Evolutionary conservation across 2,329 filamentous ascomycete genomes (phyloP).

Genomic region (Rutstroemia sp.): DNA sequence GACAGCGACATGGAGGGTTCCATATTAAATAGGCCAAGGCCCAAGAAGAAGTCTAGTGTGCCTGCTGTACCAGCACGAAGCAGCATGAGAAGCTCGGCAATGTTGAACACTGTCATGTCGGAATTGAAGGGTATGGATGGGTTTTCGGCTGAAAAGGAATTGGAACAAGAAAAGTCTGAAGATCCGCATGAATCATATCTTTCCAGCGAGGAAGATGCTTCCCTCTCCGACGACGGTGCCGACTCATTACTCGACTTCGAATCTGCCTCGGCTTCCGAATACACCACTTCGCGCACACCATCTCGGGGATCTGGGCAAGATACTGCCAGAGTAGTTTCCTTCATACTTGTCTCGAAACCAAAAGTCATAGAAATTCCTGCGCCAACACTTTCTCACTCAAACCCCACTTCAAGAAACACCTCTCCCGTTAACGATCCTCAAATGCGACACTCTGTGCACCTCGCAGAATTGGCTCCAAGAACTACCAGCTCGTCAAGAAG

Average conservation of each 20-base stretch:
- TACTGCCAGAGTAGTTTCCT: conserved; percentile 51
- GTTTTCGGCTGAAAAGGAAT: conserved; percentile 12
- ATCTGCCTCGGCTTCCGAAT: conserved; percentile 27
- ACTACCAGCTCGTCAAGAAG: conserved; percentile 1
- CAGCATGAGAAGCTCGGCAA: conserved; percentile 21
- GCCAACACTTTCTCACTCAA: background rate
- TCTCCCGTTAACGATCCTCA: conserved; percentile 1
- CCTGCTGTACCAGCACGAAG: conserved; percentile 22
- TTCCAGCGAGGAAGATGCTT: conserved; percentile 59
- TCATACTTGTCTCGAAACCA: conserved; percentile 53
- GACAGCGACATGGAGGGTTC: conserved; percentile 27
- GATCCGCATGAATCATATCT: conserved; percentile 53
- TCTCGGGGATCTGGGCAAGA: conserved; percentile 38
- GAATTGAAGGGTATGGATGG: conserved; percentile 24
- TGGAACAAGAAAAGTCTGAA: conserved; percentile 11
- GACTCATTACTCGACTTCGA: conserved; percentile 42
- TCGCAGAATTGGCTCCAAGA: background rate
- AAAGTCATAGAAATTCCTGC: conserved; percentile 36
- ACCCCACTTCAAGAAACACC: background rate
- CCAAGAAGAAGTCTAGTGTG: conserved; percentile 17
- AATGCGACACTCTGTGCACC: conserved; percentile 2
- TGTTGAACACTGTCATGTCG: conserved; percentile 22
- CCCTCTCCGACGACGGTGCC: conserved; percentile 53
- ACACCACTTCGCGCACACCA: conserved; percentile 24
- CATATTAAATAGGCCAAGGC: conserved; percentile 16